These are phyloP conservation scores for Aspergillus sp. DNA, from an alignment of 2,329 filamentous ascomycete species.

Conservation along the genomic window DNA sequence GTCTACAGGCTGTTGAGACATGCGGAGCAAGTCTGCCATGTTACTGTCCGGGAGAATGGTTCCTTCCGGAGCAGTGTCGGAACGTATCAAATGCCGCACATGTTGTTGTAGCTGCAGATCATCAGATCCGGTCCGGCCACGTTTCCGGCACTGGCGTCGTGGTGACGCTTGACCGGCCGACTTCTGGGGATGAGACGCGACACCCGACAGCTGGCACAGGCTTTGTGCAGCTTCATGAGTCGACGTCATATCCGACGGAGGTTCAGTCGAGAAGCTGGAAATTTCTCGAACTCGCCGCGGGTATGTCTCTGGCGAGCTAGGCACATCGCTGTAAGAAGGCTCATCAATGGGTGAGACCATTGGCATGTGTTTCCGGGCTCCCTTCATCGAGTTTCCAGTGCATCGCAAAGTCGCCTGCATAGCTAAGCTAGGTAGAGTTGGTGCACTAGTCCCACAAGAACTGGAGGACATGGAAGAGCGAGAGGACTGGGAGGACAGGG, in stretches of 20 bases:
- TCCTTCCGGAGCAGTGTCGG: constrained; percentile 25
- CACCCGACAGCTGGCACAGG: constrained; percentile 41
- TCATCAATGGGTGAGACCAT: constrained; percentile 42
- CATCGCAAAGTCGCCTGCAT: constrained; percentile 42
- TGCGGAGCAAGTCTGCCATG: constrained; percentile 33
- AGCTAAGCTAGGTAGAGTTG: constrained; percentile 35
- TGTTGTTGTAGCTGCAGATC: constrained; percentile 39
- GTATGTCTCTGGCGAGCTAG: constrained; percentile 36
- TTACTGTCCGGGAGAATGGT: constrained; percentile 33
- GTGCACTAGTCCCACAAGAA: constrained; percentile 32
- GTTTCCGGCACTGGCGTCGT: constrained; percentile 37
- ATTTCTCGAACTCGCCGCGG: constrained; percentile 33
- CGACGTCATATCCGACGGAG: constrained; percentile 26
- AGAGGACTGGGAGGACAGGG: constrained; percentile 54
- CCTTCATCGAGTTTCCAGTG: constrained; percentile 39
- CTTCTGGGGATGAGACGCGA: constrained; percentile 23
- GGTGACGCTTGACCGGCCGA: constrained; percentile 11
- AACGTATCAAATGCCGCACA: constrained; percentile 38
- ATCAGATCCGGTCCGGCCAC: constrained; percentile 41
- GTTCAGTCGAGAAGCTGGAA: constrained; percentile 35
- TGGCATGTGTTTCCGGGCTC: constrained; percentile 34
- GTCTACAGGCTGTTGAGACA: constrained; percentile 22
- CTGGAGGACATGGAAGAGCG: constrained; percentile 52
- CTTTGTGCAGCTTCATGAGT: constrained; percentile 42
- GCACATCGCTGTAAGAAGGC: constrained; percentile 31